Evolutionary conservation across 2,329 filamentous ascomycete genomes (phyloP).

Genomic region (Alternaria postmessia): DNA sequence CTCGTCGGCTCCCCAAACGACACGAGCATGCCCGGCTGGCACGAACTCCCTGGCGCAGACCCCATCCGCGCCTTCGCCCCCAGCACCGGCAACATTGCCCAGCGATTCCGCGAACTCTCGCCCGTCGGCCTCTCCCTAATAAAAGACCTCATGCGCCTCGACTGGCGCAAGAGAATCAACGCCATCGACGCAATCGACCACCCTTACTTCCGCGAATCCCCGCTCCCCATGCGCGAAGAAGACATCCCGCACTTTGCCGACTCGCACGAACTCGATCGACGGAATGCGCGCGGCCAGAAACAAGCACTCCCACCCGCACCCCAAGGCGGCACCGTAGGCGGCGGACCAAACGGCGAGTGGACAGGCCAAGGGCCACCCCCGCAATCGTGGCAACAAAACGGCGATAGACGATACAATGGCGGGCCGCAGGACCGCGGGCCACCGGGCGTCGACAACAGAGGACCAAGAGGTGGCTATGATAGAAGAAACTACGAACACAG

Average conservation of each 20-base stretch:
- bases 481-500: conserved; percentile 45
- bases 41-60: conserved; percentile 80
- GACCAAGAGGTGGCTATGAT: conserved; percentile 39
- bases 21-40: conserved; percentile 92
- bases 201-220: conserved; percentile 83
- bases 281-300: conserved; percentile 87
- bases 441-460: conserved; percentile 47
- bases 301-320: conserved; percentile 87
- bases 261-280: conserved; percentile 93
- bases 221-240: conserved; percentile 79
- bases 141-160: conserved; percentile 81
- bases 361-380: conserved; percentile 54
- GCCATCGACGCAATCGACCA: conserved; percentile 93
- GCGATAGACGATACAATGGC: conserved; percentile 42
- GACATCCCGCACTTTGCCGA: conserved; percentile 94
- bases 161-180: conserved; percentile 89
- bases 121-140: conserved; percentile 79
- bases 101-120: conserved; percentile 78
- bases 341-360: conserved; percentile 69
- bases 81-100: conserved; percentile 71
- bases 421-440: conserved; percentile 51
- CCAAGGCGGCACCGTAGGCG: conserved; percentile 87
- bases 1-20: conserved; percentile 90
- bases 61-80: conserved; percentile 69
- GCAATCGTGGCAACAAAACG: conserved; percentile 46